phyloP scores from a whole-genome alignment of 805 yeast genomes.

The Debaryomyces tyrocola region DNA sequence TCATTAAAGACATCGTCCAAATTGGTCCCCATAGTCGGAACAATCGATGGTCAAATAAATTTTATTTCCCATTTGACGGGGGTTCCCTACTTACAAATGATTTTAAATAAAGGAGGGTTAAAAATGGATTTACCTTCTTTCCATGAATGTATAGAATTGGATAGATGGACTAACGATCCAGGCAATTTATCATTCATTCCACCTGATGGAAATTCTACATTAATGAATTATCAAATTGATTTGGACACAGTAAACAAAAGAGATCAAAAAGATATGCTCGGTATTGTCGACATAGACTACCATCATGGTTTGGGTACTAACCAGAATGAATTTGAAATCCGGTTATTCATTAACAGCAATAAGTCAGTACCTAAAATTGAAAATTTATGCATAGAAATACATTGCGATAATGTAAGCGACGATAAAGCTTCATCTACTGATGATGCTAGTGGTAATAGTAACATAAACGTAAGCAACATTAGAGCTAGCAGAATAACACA shows the following conservation, averaged over 20 bases:
- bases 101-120: conserved; percentile 45
- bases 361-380: conserved; percentile 35
- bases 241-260: conserved; percentile 24
- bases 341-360: conserved; percentile 41
- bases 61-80: conserved; percentile 76
- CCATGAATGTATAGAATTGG: conserved; percentile 66
- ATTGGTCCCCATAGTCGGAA: conserved; percentile 47
- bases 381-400: conserved; percentile 26
- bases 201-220: conserved; percentile 74
- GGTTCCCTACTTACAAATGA: conserved; percentile 65
- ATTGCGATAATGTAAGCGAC: conserved; percentile 13
- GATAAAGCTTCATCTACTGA: conserved; percentile 7
- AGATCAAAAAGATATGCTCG: conserved; percentile 32
- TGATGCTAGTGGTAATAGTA: conserved; percentile 1
- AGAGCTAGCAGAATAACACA: conserved; percentile 66
- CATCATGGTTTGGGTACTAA: conserved; percentile 51
- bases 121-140: conserved; percentile 59
- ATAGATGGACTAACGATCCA: conserved; percentile 48
- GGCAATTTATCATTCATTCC: conserved; percentile 71
- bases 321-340: conserved; percentile 63
- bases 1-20: conserved; percentile 13
- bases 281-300: conserved; percentile 56
- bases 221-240: conserved; percentile 66
- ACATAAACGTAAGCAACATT: conserved; percentile 30
- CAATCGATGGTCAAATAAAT: conserved; percentile 61